Evolutionary conservation across 2,329 filamentous ascomycete genomes (phyloP), one percentile per base, ranked within the genome.

Genomic region (Cryphonectria nitschkei): DNA sequence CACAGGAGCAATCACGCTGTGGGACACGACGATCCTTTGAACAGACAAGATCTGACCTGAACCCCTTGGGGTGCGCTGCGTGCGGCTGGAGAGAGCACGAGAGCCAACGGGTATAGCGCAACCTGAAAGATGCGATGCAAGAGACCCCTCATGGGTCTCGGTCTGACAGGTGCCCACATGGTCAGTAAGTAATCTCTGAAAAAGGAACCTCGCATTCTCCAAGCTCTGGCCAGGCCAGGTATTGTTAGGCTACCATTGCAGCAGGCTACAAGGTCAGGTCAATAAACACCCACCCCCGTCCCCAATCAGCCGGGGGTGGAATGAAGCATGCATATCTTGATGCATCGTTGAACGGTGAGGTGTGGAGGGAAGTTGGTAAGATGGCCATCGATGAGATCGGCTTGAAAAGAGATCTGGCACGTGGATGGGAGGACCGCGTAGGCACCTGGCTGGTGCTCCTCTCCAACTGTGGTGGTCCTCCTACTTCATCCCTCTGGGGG

Each of bases 71-170:
- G 46, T 9, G 22, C 46, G 8, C 46, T 50, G 46, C 46, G 13
- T 37, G 60, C 19, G 46, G 32, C n/a, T 58, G 65, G 52, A 26
- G 54, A 29, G 54, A 29, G 16, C 65, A 58, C 29, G 29, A 41
- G 62, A 62, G 46, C 32, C 54, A 61, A 68, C 46, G 32, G 65
- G 65, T 50, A 58, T 68, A 63, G 64, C 34, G 58, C 37, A 29
- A 56, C 13, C 61, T 64, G 68, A 58, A 46, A 67, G 58, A 52
- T 41, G 66, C 52, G 29, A 41, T n/a, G 54, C 54, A 32, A 29
- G 39, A 43, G 41, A 22, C 16, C 32, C 43, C 26, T 19, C 26
- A 34, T 37, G n/a, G 56, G 43, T 39, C 50, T 14, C 13, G 11
- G 32, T 39, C 58, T 61, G 58, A 61, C 58, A 39, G 58, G 22